phyloP scores from a whole-genome alignment of 495 filamentous ascomycete species.

The Neurospora sp. region DNA sequence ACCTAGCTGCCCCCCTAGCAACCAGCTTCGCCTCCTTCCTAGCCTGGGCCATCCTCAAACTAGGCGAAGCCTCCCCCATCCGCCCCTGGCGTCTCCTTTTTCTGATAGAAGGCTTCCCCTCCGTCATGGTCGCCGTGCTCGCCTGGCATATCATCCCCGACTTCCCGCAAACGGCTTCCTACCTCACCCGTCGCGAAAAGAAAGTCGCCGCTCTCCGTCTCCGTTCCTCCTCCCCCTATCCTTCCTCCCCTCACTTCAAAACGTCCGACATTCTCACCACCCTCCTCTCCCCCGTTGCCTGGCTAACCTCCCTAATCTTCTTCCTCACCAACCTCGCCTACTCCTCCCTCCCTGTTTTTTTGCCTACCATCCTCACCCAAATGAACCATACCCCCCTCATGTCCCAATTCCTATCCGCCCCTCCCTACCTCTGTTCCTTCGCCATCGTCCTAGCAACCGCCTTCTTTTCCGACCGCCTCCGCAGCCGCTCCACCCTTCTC shows the following conservation, averaged over 20 bases:
- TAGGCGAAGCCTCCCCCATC: conserved; percentile 44
- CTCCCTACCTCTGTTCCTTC: conserved; percentile 71
- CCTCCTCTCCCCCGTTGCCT: conserved; percentile 54
- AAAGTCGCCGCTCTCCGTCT: conserved; percentile 60
- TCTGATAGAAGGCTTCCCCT: conserved; percentile 78
- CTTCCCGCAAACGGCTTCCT: conserved; percentile 54
- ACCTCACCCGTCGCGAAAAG: conserved; percentile 65
- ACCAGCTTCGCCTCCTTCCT: conserved; percentile 77
- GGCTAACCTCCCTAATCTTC: conserved; percentile 54
- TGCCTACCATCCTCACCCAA: conserved; percentile 68
- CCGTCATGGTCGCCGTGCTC: conserved; percentile 53
- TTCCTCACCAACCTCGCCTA: conserved; percentile 56
- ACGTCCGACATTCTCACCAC: conserved; percentile 24
- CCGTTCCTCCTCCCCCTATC: conserved; percentile 19
- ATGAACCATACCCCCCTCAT: conserved; percentile 65
- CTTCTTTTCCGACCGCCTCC: conserved; percentile 54
- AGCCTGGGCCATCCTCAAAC: conserved; percentile 70
- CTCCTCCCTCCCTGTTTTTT: conserved; percentile 73
- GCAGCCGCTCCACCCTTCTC: conserved; percentile 55
- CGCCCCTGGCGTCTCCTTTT: conserved; percentile 80
- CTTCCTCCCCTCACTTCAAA: conserved; percentile 33
- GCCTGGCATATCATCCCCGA: conserved; percentile 71
- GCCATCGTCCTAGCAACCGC: conserved; percentile 59
- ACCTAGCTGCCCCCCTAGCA: conserved; percentile 75
- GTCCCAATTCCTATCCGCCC: conserved; percentile 70